Conservation (phyloP, 257 asterid species). For the Ligustrum vulgare region DNA sequence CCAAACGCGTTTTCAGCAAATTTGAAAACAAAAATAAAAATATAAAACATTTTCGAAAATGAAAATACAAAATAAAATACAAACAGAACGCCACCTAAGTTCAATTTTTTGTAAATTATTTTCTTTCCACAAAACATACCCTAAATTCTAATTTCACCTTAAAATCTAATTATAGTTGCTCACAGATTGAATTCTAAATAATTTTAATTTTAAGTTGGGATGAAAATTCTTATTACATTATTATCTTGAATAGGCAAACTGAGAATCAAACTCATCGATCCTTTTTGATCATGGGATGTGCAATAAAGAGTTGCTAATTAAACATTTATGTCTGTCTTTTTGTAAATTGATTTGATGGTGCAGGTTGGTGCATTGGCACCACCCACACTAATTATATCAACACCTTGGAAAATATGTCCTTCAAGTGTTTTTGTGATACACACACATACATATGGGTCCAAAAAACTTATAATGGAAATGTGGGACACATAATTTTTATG, state of each 20-base stretch:
- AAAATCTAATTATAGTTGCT: too few relatives aligned
- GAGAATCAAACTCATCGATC: slow-evolving; percentile 23
- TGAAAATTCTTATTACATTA: too few relatives aligned
- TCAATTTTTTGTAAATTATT: too few relatives aligned
- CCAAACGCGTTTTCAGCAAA: too few relatives aligned
- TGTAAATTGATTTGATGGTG: slow-evolving; percentile 8
- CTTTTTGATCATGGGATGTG: slow-evolving; percentile 26
- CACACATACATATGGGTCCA: neutral
- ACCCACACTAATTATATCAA: slow-evolving; percentile 4
- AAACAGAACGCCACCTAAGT: too few relatives aligned
- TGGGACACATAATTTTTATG: slow-evolving; percentile 20
- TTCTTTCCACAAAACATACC: too few relatives aligned
- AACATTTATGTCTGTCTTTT: slow-evolving; percentile 21
- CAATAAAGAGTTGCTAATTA: slow-evolving; percentile 17
- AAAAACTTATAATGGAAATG: slow-evolving; percentile 18
- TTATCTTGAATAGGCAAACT: slow-evolving; percentile 1
- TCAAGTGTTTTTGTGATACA: neutral
- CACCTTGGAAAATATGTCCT: neutral
- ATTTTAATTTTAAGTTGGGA: too few relatives aligned
- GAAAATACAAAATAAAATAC: too few relatives aligned
- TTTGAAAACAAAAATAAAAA: too few relatives aligned
- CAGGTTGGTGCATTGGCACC: slow-evolving; percentile 18
- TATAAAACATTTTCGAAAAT: too few relatives aligned
- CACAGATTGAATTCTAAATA: too few relatives aligned
- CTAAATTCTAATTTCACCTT: too few relatives aligned